Base-by-base conservation (phyloP, 192 early-diverging fungal genomes). In the Lobosporangium transversale region DNA sequence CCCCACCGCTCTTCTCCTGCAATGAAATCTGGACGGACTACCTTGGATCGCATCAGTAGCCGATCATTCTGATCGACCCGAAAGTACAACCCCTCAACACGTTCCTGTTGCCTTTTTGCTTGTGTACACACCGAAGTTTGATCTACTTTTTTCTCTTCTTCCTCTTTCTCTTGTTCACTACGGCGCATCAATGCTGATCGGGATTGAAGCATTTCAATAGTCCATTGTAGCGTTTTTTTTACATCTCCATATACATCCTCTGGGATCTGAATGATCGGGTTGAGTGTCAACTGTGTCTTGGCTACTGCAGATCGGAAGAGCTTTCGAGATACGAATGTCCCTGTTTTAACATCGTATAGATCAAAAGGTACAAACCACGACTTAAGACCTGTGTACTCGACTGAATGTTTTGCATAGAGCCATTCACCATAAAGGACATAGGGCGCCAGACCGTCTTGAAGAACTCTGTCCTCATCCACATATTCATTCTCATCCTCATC, bases 351-450 rank as follows among this genome's bases (percentile, higher is more conserved):
- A 40, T 76, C 73, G 37, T 49, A 67, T 15, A 76, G 65, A 32
- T 76, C 73, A 50, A 76, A 76, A 20, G 73, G 73, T 12, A 76
- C 33, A 35, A 76, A 76, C 73, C 73, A 76, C 0, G 73, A 76
- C 14, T 45, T 29, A 3, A 76, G 73, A 8, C 64, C 73, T 1
- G 73, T 76, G 31, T 76, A 76, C 33, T 76, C 52, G 31, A 76
- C 73, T 20, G 73, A 76, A 20, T 76, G 73, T 27, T 76, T 76
- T 4, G 73, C 73, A 50, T 67, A 76, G 21, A 76, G 27, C 73
- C 73, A 76, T 26, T 76, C 73, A n/a, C 73, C 73, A 51, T 76
- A 76, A 24, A 76, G 64, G 17, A 76, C 73, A 62, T 76, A 76
- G 31, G 73, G 73, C 1, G 73, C 73, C 65, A 76, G 53, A 14